A percentile compares a stretch with the other conserved stretches of the same genome.
Conservation (phyloP, 371 early-diverging fungal genomes). For the Thermomucor indicae-seudaticae region DNA sequence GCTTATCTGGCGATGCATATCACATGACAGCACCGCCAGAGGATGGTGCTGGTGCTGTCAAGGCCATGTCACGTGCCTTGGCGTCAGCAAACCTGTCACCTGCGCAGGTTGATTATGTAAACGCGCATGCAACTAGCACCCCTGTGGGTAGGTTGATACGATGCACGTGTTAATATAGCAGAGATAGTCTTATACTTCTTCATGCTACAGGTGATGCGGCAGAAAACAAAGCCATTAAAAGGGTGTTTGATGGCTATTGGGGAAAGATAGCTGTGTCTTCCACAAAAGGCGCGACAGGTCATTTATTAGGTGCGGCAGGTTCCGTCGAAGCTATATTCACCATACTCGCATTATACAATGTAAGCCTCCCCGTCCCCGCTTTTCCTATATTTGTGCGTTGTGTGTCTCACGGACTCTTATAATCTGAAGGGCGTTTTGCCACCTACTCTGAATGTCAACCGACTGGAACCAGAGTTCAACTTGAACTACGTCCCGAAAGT, state of each 20-base stretch:
- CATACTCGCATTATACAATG: constrained; percentile 68
- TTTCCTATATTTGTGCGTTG: neutral
- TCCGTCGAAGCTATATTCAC: constrained; percentile 92
- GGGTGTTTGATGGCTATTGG: constrained; percentile 62
- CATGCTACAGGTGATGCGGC: constrained; percentile 63
- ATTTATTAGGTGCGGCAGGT: constrained; percentile 94
- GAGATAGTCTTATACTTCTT: too few relatives aligned
- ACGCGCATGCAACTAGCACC: constrained; percentile 97
- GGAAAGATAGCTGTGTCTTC: constrained; percentile 74
- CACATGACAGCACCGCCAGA: constrained; percentile 93
- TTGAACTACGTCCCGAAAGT: constrained; percentile 73
- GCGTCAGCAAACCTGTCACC: constrained; percentile 54
- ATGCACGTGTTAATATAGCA: neutral
- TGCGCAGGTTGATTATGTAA: constrained; percentile 79
- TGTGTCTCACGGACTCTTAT: too few relatives aligned
- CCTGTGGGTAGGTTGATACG: constrained; percentile 46
- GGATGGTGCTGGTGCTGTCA: constrained; percentile 81
- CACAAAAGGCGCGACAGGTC: constrained; percentile 90
- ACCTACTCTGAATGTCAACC: constrained; percentile 80
- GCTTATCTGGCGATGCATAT: constrained; percentile 88
- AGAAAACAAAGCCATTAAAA: constrained; percentile 79
- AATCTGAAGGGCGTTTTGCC: constrained; percentile 73
- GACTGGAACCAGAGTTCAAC: constrained; percentile 59
- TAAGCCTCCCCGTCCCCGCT: constrained; percentile 20
- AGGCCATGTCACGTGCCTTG: constrained; percentile 84